Base-by-base conservation (phyloP, 2,329 filamentous ascomycete species). In the Fusarium hainanense region DNA sequence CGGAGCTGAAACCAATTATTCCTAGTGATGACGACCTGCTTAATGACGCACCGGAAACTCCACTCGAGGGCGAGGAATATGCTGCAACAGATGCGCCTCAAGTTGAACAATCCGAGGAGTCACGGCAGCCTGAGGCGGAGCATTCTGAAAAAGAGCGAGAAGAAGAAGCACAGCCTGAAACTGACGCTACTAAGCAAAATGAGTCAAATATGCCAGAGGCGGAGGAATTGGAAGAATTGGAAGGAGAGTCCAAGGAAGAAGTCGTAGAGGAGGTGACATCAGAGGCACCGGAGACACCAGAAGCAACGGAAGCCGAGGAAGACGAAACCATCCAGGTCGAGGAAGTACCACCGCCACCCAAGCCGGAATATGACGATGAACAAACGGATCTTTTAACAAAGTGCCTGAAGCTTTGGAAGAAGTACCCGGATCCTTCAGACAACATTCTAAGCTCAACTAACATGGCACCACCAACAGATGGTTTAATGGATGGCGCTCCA, bases 381-480 rank as follows among this genome's bases (percentile, higher is more conserved):
- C 82, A 89, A 74, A 78, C 78, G 4, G 74, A 80, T 20, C 77
- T 89, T 5, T 72, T 90, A 40, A 82, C 82, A 51, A 88, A 84
- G 69, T 88, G 88, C 52, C 78, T 93, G 34, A 84, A 84, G 46
- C 85, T 93, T 11, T 94, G 92, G 92, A 84, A 75, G 41, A 85
- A 83, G 60, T 87, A 88, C 66, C 87, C 86, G 0, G 87, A 89
- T 67, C 87, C 87, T 6, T 78, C 86, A 30, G 76, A 80, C 59
- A 85, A 82, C 51, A 87, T 91, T 28, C 82, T 91, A 27, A 85
- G 85, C 63, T 82, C 88, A 5, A 78, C 82, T 52, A 90, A 91
- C 75, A 92, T 90, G 12, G 86, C 90, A 54, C 91, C 93, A 5
- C 93, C 93, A 0, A 80, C 84, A 6, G 87, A 91, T 74, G 92